These are phyloP conservation scores for Blastobotrys malaysiensis DNA, from an alignment of 1,139 yeast species.

Conservation along the genomic window DNA sequence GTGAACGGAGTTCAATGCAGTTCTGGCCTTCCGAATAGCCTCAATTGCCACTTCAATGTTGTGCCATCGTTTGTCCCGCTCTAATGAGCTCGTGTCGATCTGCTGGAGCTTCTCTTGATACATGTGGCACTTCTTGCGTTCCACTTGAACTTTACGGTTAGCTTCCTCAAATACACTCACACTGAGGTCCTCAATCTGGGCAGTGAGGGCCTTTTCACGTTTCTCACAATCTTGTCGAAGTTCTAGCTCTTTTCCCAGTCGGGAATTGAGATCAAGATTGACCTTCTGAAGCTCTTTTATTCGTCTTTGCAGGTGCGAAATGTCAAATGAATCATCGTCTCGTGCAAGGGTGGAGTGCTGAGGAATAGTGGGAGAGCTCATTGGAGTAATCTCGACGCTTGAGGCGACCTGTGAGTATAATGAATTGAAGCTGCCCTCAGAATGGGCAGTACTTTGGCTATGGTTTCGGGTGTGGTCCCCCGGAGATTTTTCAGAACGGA, in stretches of 20 bases:
- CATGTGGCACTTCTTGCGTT: constrained; percentile 4
- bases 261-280: constrained; percentile 26
- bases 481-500: constrained; percentile 3
- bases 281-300: constrained; percentile 12
- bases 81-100: constrained; percentile 10
- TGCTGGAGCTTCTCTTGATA: constrained; percentile 11
- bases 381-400: neutral
- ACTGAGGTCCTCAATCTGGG: constrained; percentile 72
- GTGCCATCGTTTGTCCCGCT: constrained; percentile 37
- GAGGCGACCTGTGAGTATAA: neutral
- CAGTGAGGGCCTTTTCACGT: constrained; percentile 53
- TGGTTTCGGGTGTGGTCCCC: neutral
- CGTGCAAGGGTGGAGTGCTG: neutral
- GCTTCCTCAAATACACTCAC: constrained; percentile 77
- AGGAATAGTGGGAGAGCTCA: neutral
- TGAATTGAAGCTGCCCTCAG: constrained; percentile 6
- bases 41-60: constrained; percentile 29
- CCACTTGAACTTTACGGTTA: constrained; percentile 55
- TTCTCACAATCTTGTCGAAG: constrained; percentile 49
- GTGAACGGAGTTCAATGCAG: constrained; percentile 8
- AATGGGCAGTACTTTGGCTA: neutral
- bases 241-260: constrained; percentile 34
- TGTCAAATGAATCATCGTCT: constrained; percentile 11
- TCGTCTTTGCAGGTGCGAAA: constrained; percentile 15
- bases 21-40: constrained; percentile 29